Percentiles rank a stretch among this genome's conserved stretches.
phyloP scores from a whole-genome alignment of 2,329 filamentous ascomycete genomes.

The Arthroderma uncinatum region DNA sequence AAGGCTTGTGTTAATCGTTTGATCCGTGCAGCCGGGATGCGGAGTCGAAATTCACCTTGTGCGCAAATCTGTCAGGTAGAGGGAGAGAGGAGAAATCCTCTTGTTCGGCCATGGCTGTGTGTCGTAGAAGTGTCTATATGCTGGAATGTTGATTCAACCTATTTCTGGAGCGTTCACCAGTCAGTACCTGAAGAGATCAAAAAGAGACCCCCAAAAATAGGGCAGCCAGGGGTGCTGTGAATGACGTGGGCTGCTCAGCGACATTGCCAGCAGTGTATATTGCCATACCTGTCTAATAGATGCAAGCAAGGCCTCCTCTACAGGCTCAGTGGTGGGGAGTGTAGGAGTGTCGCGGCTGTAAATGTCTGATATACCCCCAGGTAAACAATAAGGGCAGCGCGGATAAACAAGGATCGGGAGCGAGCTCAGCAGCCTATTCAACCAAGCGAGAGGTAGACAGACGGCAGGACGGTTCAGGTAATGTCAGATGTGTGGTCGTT shows the following conservation, averaged over 20 bases:
- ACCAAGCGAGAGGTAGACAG: not conserved
- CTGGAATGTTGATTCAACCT: not conserved
- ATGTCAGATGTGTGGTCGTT: not conserved
- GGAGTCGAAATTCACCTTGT: slow-evolving; percentile 52
- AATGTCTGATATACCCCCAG: not conserved
- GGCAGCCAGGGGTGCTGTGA: not conserved
- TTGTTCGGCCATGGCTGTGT: slow-evolving; percentile 57
- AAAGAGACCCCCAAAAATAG: not conserved
- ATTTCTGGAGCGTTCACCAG: not conserved
- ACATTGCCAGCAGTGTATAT: not conserved
- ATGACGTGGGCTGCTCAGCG: not conserved
- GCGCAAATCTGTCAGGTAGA: slow-evolving; percentile 65
- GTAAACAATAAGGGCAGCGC: not conserved
- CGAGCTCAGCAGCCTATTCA: not conserved
- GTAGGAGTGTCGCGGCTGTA: not conserved
- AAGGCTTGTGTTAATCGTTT: not conserved
- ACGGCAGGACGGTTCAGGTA: not conserved
- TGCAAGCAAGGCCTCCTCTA: not conserved
- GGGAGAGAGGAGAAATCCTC: slow-evolving; percentile 74
- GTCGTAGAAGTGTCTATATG: not conserved
- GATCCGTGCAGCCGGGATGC: not conserved
- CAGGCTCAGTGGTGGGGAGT: not conserved
- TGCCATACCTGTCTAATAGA: not conserved
- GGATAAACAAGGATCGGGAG: not conserved
- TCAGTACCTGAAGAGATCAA: not conserved